Base-by-base conservation (phyloP, 768 basidiomycete genomes). In the Russula brevipes region DNA sequence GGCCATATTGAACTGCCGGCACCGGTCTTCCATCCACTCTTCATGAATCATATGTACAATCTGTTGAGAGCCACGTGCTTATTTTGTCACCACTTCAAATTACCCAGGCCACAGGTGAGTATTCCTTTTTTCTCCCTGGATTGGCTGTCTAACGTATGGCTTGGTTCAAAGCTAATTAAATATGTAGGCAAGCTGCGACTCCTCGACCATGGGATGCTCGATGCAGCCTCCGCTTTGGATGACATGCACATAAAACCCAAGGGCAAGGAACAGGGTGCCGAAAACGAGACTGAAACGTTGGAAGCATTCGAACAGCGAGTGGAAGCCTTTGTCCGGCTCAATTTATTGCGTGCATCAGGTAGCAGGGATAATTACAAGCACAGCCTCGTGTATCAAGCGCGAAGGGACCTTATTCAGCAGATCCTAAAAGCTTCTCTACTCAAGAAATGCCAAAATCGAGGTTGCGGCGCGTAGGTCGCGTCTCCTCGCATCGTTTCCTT, bases 1-100 rank as follows among this genome's bases (percentile, higher is more conserved):
- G 97, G 97, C 24, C 97, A 98, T 75, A 96, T 99, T 64, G 94
- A 98, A 65, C 83, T 99, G 6, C 94, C 96, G 19, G 84, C 89
- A 17, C 95, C 97, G 14, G 92, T 98, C 2, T 98, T 91, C 72
- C 96, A 99, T 71, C 97, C 97, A 0, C 77, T 99, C 44, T 99
- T 98, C 76, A 93, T 98, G 86, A 79, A 81, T 38, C 91, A 95
- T 70, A 87, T 89, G 80, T 95, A 87, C 73, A 88, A 88, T 66
- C 77, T 98, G 51, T 78, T 99, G 24, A 85, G 95, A 61, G 88
- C 88, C 42, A 85, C 85, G 14, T 99, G 97, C 77, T 76, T 96
- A 73, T 98, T 90, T 76, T 99, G 97, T 75, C 97, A 99, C 74
- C 82, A 79, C 66, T 97, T 98, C 76, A 94, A 94, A 76, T 75